Evolutionary conservation across 2,329 filamentous ascomycete genomes (phyloP).

Genomic region (Lasiodiplodia gonubiensis): DNA sequence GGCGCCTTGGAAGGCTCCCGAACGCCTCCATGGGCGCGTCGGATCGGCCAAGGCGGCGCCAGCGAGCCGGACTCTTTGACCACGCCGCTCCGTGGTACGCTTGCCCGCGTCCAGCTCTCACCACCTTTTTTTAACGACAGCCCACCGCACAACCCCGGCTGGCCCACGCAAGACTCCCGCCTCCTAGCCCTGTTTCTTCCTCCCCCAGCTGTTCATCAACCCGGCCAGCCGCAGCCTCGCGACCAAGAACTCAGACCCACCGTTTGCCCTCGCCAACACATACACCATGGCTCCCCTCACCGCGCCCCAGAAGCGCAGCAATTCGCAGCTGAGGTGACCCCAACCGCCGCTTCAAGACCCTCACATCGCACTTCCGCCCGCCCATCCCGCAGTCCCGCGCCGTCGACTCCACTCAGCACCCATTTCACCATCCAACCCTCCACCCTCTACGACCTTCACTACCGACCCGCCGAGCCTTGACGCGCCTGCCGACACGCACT

Average conservation of each 20-base stretch:
- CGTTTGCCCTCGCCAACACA: conserved; percentile 13
- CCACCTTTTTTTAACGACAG: conserved; percentile 25
- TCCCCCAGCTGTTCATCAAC: neutral
- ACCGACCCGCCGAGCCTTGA: conserved; percentile 3
- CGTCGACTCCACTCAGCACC: neutral
- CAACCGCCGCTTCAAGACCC: neutral
- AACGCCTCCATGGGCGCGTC: neutral
- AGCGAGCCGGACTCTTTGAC: conserved; percentile 19
- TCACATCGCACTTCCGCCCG: neutral
- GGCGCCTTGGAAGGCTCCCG: conserved; percentile 13
- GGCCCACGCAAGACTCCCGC: conserved; percentile 13
- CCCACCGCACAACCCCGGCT: conserved; percentile 17
- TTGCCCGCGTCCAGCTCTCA: conserved; percentile 24
- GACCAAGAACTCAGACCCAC: conserved; percentile 9
- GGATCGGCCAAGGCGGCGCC: conserved; percentile 11
- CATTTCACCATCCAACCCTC: neutral
- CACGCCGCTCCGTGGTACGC: conserved; percentile 21
- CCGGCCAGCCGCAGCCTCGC: conserved; percentile 6
- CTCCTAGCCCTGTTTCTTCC: conserved; percentile 9
- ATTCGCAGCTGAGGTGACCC: conserved; percentile 19
- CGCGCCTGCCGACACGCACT: neutral
- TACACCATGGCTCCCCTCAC: conserved; percentile 18
- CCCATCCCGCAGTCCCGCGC: neutral
- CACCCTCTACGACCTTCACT: conserved; percentile 6
- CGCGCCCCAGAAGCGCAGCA: conserved; percentile 17